Conservation (phyloP, 805 yeast genomes). For the Candida suzukii region DNA sequence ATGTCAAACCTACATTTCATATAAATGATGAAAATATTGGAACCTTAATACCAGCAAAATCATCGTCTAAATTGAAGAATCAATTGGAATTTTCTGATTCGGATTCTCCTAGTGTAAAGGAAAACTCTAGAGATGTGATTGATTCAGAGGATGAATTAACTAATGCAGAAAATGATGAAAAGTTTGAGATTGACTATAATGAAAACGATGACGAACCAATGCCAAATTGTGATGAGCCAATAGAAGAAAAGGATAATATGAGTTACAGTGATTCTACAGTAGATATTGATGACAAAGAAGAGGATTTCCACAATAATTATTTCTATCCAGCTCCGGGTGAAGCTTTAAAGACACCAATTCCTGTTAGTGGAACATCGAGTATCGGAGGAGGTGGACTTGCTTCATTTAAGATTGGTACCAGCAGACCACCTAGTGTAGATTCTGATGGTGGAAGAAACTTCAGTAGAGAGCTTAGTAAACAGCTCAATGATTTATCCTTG, state of each 20-base stretch:
- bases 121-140: not conserved
- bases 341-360: constrained; percentile 18
- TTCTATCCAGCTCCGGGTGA: constrained; percentile 43
- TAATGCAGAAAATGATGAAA: constrained; percentile 10
- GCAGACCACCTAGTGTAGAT: not conserved
- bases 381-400: not conserved
- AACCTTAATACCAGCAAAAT: constrained; percentile 5
- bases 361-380: not conserved
- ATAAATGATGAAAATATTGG: constrained; percentile 1
- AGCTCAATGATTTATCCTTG: not conserved
- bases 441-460: not conserved
- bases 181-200: constrained; percentile 27
- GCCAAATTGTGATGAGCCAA: not conserved
- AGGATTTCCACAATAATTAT: constrained; percentile 42
- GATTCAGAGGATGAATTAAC: not conserved
- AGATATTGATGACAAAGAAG: constrained; percentile 40
- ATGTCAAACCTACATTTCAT: not conserved
- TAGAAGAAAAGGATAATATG: not conserved
- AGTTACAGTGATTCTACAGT: constrained; percentile 32
- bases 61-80: constrained; percentile 12
- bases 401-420: not conserved
- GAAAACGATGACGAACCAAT: constrained; percentile 10
- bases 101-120: not conserved
- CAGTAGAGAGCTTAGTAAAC: not conserved
- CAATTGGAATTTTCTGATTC: constrained; percentile 5